phyloP scores from a whole-genome alignment of 345 rosid species.

The Kandelia obovata region DNA sequence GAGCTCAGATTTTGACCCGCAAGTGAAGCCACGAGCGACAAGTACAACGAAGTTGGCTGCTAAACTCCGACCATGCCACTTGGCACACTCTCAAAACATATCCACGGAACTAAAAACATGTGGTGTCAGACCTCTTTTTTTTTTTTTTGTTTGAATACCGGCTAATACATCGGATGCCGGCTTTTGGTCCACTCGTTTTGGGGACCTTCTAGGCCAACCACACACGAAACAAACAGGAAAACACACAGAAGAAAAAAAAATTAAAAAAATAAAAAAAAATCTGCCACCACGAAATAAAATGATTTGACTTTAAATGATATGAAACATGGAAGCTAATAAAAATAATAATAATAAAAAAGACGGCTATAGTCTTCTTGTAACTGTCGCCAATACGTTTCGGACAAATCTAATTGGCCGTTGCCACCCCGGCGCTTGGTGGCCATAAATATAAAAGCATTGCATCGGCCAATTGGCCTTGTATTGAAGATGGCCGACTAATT shows the following conservation, averaged over 20 bases:
- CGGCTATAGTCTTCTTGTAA: not conserved
- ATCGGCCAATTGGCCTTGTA: too few relatives aligned
- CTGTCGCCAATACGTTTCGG: constrained; percentile 12
- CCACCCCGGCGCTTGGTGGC: not conserved
- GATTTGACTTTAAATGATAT: not conserved
- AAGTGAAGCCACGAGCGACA: too few relatives aligned
- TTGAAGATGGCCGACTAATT: too few relatives aligned
- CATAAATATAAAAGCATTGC: too few relatives aligned
- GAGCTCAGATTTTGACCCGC: too few relatives aligned
- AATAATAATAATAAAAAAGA: not conserved
- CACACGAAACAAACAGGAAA: not conserved
- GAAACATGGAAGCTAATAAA: not conserved
- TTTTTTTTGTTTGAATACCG: not conserved
- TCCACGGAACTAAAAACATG: not conserved
- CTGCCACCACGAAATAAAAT: not conserved
- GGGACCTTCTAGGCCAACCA: constrained; percentile 4
- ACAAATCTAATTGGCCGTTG: not conserved
- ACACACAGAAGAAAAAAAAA: not conserved
- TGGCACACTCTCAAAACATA: constrained; percentile 2
- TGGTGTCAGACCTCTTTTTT: not conserved
- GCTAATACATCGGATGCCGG: not conserved
- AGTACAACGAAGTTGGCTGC: too few relatives aligned
- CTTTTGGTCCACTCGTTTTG: constrained; percentile 16
- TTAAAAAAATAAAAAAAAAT: not conserved
- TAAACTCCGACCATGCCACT: constrained; percentile 2